Base-by-base conservation (phyloP, 2,329 filamentous ascomycete genomes). In the Scopulariopsis brevicaulis region DNA sequence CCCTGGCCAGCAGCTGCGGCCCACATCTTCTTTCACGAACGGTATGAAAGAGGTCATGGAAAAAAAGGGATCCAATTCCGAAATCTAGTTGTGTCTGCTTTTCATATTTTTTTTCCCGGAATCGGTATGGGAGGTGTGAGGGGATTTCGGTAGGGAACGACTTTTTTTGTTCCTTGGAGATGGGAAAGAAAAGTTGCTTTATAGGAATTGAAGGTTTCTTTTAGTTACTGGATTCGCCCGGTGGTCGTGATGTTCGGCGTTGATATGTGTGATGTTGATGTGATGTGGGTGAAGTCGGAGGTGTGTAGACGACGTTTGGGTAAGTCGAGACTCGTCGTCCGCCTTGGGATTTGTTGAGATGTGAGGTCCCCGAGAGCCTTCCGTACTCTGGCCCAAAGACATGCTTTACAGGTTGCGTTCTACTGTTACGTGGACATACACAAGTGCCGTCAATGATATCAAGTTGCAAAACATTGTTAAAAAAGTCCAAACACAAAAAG, bases 171-270 rank as follows among this genome's bases (percentile, higher is more conserved):
- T 54, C 22, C 10, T 22, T 37, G 15, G 22, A 43, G 25, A 50
- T 24, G 48, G 51, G 52, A 24, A 15, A 50, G 20, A 58, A 58
- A 58, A 54, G 51, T 58, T 54, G 35, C 52, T 53, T 53, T 53
- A 52, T 58, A 48, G 22, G 35, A 54, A 54, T 58, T 46, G 34
- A 58, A 40, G 35, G 43, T 54, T 51, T 22, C n/a, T 32, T 32
- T 12, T 20, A 46, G 22, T 50, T 24, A 22, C 20, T 24, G 4
- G 18, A 8, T 32, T 32, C 28, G 28, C 28, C 8, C 8, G 8
- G 28, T 32, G 37, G 37, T 46, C 18, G 14, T 46, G 40, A 46
- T n/a, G 40, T 46, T 18, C 5, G 15, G 40, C 7, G 18, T 46
- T 6, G 11, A 18, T 14, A 10, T 7, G 34, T 35, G 37, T 14